Evolutionary conservation across 208 protist species (phyloP), one percentile per base, ranked within the genome.

Genomic region (Leishmania amazonensis): DNA sequence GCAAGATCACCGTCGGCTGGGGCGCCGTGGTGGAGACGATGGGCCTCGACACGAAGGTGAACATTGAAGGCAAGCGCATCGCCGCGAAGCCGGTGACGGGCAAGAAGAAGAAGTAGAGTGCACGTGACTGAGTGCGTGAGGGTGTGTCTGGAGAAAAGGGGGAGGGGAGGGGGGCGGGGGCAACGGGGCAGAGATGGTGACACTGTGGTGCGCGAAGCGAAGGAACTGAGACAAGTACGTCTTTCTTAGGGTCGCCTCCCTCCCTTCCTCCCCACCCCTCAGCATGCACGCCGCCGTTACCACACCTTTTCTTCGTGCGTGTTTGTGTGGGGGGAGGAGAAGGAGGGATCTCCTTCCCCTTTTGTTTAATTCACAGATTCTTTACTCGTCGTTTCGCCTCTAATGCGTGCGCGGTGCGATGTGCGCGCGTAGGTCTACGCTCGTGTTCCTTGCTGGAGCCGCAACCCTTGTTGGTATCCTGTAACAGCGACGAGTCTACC

Each of bases 1-100:
- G 99, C 79, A 98, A 99, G 89, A 96, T 98, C 82, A 99, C 99
- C 71, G 97, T 99, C 83, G 99, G 98, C 78, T 99, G 98, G 86
- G 99, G 99, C 76, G 97, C 99, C 58, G 94, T 99, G 64, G 95
- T 96, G 35, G 97, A 99, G 88, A 91, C 98, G 72, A 75, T 98
- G 2, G 95, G 90, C 3, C 92, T 97, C 47, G 94, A 98, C 86
- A 88, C 85, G 65, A 98, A 96, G 86, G 94, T 97, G 42, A 95
- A 82, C 85, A 97, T 97, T 80, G 94, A 98, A 86, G 93, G 93
- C 73, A 87, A 88, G 83, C 84, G 84, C 80, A 54, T 75, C 58
- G 83, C 47, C n/a, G 78, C 58, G 28, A 88, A 88, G 86, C 80
- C 81, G 47, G 80, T 78, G 21, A 88, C 80, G 19, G 81, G 80